A percentile compares a stretch with the other conserved stretches of the same genome.
Evolutionary conservation across 108 stramenopile species (phyloP).

Genomic region (Nitzschia palea): DNA sequence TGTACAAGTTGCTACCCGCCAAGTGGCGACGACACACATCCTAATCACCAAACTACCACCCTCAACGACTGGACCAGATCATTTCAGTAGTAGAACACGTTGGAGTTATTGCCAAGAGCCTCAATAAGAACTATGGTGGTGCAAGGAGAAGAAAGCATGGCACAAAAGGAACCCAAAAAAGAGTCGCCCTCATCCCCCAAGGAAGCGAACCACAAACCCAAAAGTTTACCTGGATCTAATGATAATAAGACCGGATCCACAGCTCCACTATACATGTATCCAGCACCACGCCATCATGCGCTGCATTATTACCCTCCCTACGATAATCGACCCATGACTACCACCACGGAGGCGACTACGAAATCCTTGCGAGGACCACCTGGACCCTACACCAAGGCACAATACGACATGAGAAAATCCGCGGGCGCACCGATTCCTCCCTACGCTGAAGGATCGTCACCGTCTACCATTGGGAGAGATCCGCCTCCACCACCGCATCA

Average conservation of each 20-base stretch:
- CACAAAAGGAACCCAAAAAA: background rate
- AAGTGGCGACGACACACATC: no score
- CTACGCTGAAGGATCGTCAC: background rate
- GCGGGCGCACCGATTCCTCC: constrained; percentile 4
- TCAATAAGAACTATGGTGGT: background rate
- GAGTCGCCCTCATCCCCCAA: constrained; percentile 3
- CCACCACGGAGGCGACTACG: background rate
- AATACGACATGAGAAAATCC: constrained; percentile 11
- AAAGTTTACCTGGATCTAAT: background rate
- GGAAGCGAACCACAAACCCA: background rate
- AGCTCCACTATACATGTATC: background rate
- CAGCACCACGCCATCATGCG: constrained; percentile 10
- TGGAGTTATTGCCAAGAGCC: no score
- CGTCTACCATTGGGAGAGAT: background rate
- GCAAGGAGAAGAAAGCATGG: background rate
- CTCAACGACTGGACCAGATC: no score
- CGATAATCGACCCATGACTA: constrained; percentile 3
- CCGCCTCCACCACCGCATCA: constrained; percentile 17
- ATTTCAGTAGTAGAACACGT: no score
- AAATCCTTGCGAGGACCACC: constrained; percentile 1
- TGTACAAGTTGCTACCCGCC: no score
- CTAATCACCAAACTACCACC: no score
- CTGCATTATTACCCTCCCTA: constrained; percentile 23
- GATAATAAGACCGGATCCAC: constrained; percentile 15
- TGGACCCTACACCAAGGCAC: constrained; percentile 25